A percentile compares a stretch with the other conserved stretches of the same genome.
phyloP scores from a whole-genome alignment of 2,329 filamentous ascomycete species.

The Paecilomyces fulvus region DNA sequence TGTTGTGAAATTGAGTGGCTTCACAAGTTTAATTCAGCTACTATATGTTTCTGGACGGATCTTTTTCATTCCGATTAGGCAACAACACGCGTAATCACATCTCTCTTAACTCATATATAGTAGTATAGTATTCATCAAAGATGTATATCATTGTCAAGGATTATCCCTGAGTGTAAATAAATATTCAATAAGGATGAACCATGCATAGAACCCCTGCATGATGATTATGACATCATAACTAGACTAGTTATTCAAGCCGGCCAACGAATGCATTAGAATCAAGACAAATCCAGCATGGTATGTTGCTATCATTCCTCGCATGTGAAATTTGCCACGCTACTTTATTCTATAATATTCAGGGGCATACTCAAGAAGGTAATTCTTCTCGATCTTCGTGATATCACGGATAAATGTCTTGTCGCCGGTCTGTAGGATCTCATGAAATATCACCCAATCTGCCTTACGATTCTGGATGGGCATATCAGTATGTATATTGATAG shows the following conservation, averaged over 20 bases:
- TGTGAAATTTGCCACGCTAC: not conserved
- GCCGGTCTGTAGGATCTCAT: slow-evolving; percentile 83
- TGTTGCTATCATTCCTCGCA: not conserved
- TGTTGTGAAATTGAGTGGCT: not conserved
- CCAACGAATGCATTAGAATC: not conserved
- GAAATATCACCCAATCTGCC: slow-evolving; percentile 93
- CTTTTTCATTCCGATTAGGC: not conserved
- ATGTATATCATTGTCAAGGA: slow-evolving; percentile 11
- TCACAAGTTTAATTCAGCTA: not conserved
- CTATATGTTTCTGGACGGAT: not conserved
- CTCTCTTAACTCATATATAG: not conserved
- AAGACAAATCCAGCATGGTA: not conserved
- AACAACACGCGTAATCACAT: not conserved
- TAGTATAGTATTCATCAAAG: not conserved
- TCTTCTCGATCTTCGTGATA: slow-evolving; percentile 85
- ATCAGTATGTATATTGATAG: not conserved
- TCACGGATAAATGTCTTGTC: slow-evolving; percentile 86
- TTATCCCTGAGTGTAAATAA: not conserved
- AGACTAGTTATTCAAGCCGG: not conserved
- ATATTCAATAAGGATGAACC: not conserved
- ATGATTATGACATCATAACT: not conserved
- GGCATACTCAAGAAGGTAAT: slow-evolving; percentile 85
- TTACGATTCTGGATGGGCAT: slow-evolving; percentile 60
- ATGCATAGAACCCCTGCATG: not conserved
- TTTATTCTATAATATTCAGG: slow-evolving; percentile 67